Evolutionary conservation across 768 basidiomycete species (phyloP).

Genomic region (Psilocybe cyanescens): DNA sequence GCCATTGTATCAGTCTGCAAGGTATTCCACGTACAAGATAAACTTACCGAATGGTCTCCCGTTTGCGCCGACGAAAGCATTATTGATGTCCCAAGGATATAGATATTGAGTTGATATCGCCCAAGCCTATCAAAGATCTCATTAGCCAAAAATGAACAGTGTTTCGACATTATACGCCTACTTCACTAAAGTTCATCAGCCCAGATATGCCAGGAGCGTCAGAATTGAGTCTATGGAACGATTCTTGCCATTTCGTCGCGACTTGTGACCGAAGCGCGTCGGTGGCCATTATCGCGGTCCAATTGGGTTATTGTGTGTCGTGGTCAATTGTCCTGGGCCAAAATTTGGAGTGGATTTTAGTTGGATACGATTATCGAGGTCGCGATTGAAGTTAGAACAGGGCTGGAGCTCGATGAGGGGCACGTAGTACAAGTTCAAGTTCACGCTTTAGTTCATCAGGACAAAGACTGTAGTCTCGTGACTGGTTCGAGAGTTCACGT

Average conservation of each 20-base stretch:
- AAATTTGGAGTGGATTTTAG: too few relatives aligned
- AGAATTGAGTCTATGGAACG: constrained; percentile 66
- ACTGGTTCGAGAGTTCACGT: too few relatives aligned
- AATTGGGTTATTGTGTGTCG: too few relatives aligned
- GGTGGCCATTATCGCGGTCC: constrained; percentile 48
- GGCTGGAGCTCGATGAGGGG: too few relatives aligned
- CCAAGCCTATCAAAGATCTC: constrained; percentile 54
- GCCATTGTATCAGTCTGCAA: constrained; percentile 5
- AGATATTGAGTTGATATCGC: constrained; percentile 54
- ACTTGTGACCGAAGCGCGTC: constrained; percentile 68
- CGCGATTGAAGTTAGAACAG: too few relatives aligned
- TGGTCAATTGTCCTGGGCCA: too few relatives aligned
- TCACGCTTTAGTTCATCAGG: too few relatives aligned
- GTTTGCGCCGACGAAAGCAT: constrained; percentile 10
- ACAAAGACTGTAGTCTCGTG: too few relatives aligned
- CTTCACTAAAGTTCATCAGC: constrained; percentile 67
- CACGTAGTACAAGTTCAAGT: too few relatives aligned
- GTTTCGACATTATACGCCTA: constrained; percentile 23
- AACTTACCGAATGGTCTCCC: constrained; percentile 17
- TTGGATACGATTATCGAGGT: too few relatives aligned
- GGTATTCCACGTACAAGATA: not conserved
- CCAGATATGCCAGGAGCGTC: constrained; percentile 64
- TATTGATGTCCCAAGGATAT: constrained; percentile 54
- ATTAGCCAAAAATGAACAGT: not conserved
- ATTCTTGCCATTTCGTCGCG: constrained; percentile 71